Conservation (phyloP, 176 grass and related monocot genomes). For the Oropetium thomaeum region DNA sequence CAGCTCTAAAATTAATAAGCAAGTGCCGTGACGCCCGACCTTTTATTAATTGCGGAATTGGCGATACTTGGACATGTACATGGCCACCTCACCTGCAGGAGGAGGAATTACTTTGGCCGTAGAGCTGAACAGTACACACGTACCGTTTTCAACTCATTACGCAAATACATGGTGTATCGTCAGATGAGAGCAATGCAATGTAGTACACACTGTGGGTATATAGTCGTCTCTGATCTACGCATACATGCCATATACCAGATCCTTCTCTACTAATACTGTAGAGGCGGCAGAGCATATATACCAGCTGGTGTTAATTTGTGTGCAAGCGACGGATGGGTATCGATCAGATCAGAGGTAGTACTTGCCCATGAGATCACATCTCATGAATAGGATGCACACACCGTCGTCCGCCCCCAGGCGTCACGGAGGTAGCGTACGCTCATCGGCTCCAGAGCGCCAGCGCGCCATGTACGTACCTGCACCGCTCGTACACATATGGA, state of each 20-base stretch:
- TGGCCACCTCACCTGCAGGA: not conserved
- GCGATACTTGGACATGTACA: not conserved
- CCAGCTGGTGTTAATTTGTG: no score
- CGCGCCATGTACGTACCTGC: slow-evolving; percentile 10
- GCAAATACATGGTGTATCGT: not conserved
- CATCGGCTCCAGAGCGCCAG: slow-evolving; percentile 24
- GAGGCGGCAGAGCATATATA: no score
- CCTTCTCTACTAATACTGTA: no score
- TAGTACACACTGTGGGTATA: no score
- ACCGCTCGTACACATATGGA: not conserved
- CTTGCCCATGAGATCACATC: slow-evolving; percentile 37
- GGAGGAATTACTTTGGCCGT: slow-evolving; percentile 1
- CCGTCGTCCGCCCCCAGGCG: slow-evolving; percentile 8
- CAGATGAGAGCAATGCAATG: not conserved
- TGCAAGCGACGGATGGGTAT: no score
- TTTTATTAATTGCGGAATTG: slow-evolving; percentile 6
- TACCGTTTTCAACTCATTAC: slow-evolving; percentile 8
- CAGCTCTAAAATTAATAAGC: slow-evolving; percentile 19
- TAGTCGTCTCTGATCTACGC: no score
- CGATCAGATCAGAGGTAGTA: no score
- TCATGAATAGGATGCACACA: slow-evolving; percentile 22
- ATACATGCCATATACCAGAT: not conserved
- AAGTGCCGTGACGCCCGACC: slow-evolving; percentile 26
- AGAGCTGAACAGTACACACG: not conserved
- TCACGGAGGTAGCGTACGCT: slow-evolving; percentile 30